These are phyloP conservation scores for Botrytis deweyae DNA, from an alignment of 2,329 filamentous ascomycete genomes.

Conservation along the genomic window DNA sequence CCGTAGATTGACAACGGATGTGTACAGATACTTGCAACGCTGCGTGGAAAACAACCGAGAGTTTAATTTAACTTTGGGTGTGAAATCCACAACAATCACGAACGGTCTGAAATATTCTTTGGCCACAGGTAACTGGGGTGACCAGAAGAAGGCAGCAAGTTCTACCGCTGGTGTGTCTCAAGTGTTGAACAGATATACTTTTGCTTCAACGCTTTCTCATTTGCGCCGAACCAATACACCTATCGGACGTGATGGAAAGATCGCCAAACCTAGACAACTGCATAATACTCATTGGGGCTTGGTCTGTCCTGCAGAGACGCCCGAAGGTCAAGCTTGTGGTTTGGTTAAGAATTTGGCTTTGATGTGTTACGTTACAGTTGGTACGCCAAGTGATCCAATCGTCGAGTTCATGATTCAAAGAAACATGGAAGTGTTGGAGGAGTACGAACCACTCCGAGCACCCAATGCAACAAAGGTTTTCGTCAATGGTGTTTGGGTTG, in stretches of 20 bases:
- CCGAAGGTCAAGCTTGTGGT: constrained; percentile 97
- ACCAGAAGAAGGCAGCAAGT: constrained; percentile 96
- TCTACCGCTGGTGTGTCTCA: constrained; percentile 97
- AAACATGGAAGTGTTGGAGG: constrained; percentile 94
- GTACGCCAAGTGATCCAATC: constrained; percentile 85
- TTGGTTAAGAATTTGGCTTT: constrained; percentile 96
- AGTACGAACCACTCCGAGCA: constrained; percentile 82
- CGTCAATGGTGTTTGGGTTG: constrained; percentile 97
- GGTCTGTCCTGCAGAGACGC: constrained; percentile 95
- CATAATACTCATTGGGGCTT: constrained; percentile 99
- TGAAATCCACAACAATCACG: constrained; percentile 87
- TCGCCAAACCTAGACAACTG: constrained; percentile 94
- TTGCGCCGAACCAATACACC: constrained; percentile 96
- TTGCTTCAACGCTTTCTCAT: constrained; percentile 94
- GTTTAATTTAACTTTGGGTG: constrained; percentile 86
- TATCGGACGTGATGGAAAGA: constrained; percentile 95
- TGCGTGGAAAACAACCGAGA: constrained; percentile 87
- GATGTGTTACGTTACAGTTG: constrained; percentile 98
- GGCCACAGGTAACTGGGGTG: constrained; percentile 98
- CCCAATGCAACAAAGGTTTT: constrained; percentile 97
- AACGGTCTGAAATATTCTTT: constrained; percentile 96
- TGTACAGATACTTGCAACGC: constrained; percentile 86
- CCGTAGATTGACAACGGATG: constrained; percentile 84
- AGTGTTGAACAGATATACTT: constrained; percentile 96
- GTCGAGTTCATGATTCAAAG: constrained; percentile 93